phyloP scores from a whole-genome alignment of 768 basidiomycete genomes.

The Tulasnella sp. region DNA sequence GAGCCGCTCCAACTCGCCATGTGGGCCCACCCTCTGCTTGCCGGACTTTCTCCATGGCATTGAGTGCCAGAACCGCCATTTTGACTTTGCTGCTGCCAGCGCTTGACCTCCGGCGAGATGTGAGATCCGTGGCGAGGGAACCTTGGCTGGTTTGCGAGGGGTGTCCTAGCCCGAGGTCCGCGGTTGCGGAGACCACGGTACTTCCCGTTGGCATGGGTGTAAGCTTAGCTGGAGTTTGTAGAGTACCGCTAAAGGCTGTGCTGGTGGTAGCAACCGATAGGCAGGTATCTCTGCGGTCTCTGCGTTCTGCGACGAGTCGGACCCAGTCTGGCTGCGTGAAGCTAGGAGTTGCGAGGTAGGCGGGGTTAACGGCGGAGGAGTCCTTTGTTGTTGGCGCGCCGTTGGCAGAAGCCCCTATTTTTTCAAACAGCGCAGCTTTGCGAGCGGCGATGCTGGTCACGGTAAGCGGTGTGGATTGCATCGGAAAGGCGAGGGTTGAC shows the following conservation, averaged over 20 bases:
- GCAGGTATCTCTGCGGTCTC: slow-evolving; percentile 12
- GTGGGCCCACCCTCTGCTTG: neutral
- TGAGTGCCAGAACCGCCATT: slow-evolving; percentile 17
- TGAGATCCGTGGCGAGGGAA: neutral
- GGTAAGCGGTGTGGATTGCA: neutral
- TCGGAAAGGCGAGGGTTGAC: slow-evolving; percentile 1
- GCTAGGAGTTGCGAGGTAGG: neutral
- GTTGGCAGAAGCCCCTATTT: neutral
- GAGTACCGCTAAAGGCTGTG: neutral
- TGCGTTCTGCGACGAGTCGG: neutral
- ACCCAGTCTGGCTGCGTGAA: neutral
- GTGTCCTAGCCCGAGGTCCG: neutral
- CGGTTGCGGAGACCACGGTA: slow-evolving; percentile 3
- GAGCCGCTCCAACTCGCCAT: neutral
- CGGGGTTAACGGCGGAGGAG: neutral
- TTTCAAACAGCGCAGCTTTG: slow-evolving; percentile 18
- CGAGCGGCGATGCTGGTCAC: slow-evolving; percentile 18
- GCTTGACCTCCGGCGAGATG: neutral
- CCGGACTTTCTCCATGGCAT: slow-evolving; percentile 10
- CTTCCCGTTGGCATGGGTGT: slow-evolving; percentile 10
- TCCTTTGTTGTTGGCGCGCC: neutral
- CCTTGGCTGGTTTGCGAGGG: neutral
- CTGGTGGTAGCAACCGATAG: neutral
- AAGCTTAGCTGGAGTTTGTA: neutral
- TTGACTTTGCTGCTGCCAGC: slow-evolving; percentile 14